Base-by-base conservation (phyloP, 495 filamentous ascomycete species). In the Saxophila tyrrhenica region DNA sequence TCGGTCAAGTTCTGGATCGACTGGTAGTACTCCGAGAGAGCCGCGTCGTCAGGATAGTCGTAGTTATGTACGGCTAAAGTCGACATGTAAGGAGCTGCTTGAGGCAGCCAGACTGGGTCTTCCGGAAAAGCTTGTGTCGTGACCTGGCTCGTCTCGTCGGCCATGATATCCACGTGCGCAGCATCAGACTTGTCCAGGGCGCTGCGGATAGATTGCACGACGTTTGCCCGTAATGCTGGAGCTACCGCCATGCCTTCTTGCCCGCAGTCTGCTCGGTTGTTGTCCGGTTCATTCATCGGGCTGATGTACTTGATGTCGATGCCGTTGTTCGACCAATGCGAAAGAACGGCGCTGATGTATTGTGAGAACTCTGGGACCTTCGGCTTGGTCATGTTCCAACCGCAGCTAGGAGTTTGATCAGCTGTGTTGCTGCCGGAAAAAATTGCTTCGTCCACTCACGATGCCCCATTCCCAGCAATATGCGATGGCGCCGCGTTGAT, bases 271-370 rank as follows among this genome's bases (percentile, higher is more conserved):
- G 42, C 50, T 3, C 56, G 51, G 38, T 49, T 49, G 25, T 54
- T 54, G 38, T 59, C 56, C 15, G 56, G 56, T 24, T 59, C 56
- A 25, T 59, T 59, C 56, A 59, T 54, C 17, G 56, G 56, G 17
- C 39, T 47, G 22, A 59, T 59, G 44, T 59, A 59, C n/a, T 20
- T 41, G 16, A 59, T 42, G 22, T 59, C 20, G 29, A 59, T 54
- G 24, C 51, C 56, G 1, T 59, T 17, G 3, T 41, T 22, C 16
- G 38, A 23, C 56, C 56, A 59, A 29, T 59, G 35, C 0, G 43
- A 39, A n/a, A 59, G 51, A 41, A 59, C 56, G 2, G 56, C 50
- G 8, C 47, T 17, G 43, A 59, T 59, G 23, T 59, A 59, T 0
- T 55, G 20, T 13, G 51, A 53, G 25, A 59, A 59, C 17, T 8